Evolutionary conservation across 2,329 filamentous ascomycete species (phyloP).

Genomic region (Colletotrichum sp.): DNA sequence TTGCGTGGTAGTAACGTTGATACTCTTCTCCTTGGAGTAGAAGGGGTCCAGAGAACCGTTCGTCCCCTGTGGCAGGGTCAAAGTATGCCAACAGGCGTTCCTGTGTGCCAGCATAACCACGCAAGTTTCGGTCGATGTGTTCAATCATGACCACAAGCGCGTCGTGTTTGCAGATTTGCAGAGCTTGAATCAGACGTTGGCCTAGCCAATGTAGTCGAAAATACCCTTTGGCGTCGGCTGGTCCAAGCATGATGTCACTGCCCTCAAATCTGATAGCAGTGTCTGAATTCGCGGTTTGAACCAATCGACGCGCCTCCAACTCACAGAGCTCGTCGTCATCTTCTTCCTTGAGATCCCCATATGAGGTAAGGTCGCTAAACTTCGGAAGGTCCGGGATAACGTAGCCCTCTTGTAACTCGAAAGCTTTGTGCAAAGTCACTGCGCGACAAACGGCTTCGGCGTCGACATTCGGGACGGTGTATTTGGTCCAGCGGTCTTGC

Average conservation of each 20-base stretch:
- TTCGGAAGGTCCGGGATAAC: rapidly evolving
- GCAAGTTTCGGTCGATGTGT: background rate
- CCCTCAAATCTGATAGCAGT: background rate
- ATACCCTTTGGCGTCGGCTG: background rate
- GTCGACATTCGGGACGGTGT: rapidly evolving
- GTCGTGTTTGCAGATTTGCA: background rate
- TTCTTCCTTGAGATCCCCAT: background rate
- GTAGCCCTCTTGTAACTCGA: background rate
- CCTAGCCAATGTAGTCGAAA: background rate
- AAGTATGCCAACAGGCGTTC: background rate
- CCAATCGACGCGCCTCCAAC: background rate
- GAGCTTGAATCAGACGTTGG: background rate
- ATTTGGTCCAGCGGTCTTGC: background rate
- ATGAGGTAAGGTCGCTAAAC: background rate
- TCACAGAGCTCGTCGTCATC: background rate
- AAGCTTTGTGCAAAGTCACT: background rate
- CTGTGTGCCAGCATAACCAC: background rate
- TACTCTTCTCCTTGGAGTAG: background rate
- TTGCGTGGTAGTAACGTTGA: background rate
- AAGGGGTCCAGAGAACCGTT: background rate
- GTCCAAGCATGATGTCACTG: background rate
- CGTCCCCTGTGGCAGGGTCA: background rate
- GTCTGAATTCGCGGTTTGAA: rapidly evolving
- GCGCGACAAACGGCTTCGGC: background rate
- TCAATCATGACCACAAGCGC: background rate